Evolutionary conservation across 1,139 yeast species (phyloP).

Genomic region (Taiozyma sp.): DNA sequence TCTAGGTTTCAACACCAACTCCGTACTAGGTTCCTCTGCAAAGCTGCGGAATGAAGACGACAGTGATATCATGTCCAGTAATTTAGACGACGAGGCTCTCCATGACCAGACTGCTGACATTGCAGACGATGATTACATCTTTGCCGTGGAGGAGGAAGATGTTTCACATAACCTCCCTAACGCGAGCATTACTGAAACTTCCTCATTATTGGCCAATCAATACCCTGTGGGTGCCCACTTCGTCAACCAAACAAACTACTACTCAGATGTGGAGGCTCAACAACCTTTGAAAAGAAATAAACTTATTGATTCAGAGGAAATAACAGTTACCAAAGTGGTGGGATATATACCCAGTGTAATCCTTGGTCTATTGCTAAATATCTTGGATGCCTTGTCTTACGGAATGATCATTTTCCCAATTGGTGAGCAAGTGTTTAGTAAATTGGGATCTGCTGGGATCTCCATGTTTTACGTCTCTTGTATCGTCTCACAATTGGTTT

Average conservation of each 20-base stretch:
- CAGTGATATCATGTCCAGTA: not conserved
- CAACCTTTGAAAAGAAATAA: not conserved
- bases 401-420: slow-evolving; percentile 97
- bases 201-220: not conserved
- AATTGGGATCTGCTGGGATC: slow-evolving; percentile 81
- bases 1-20: slow-evolving; percentile 24
- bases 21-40: not conserved
- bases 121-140: slow-evolving; percentile 23
- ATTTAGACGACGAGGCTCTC: not conserved
- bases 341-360: slow-evolving; percentile 52
- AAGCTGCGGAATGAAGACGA: not conserved
- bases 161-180: not conserved
- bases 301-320: not conserved
- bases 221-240: not conserved
- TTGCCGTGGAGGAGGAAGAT: slow-evolving; percentile 1
- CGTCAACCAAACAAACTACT: not conserved
- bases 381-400: slow-evolving; percentile 88
- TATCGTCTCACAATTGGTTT: slow-evolving; percentile 79
- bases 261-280: slow-evolving; percentile 12
- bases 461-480: slow-evolving; percentile 94
- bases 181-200: not conserved
- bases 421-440: slow-evolving; percentile 69
- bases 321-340: slow-evolving; percentile 15
- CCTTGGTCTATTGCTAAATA: slow-evolving; percentile 76
- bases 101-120: slow-evolving; percentile 32